Conservation (phyloP, 2,329 filamentous ascomycete genomes). For the Trichoderma harzianum region DNA sequence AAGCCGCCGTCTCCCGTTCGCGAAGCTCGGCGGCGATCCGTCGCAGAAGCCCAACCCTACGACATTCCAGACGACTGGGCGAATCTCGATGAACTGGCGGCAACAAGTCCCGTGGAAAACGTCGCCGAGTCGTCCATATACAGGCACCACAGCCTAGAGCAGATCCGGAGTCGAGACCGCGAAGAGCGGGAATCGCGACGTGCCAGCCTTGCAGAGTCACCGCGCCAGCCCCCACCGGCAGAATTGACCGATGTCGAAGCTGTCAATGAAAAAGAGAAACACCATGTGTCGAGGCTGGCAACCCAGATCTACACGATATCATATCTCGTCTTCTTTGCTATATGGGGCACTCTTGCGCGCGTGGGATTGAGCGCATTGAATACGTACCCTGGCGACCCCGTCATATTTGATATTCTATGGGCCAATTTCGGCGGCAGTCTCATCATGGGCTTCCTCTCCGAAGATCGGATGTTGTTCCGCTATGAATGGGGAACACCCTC, state of each 20-base stretch:
- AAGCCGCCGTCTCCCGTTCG: background rate
- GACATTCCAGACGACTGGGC: conserved; percentile 32
- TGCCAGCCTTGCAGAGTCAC: conserved; percentile 20
- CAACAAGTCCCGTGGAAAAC: conserved; percentile 28
- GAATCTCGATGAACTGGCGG: conserved; percentile 43
- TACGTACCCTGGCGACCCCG: conserved; percentile 71
- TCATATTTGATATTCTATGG: conserved; percentile 76
- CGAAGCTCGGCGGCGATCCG: background rate
- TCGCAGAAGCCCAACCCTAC: conserved; percentile 17
- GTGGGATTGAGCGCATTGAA: conserved; percentile 78
- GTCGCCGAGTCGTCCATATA: conserved; percentile 17
- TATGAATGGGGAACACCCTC: conserved; percentile 57
- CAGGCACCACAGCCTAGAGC: conserved; percentile 21
- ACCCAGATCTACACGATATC: conserved; percentile 70
- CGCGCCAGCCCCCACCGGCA: background rate
- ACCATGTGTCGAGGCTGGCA: conserved; percentile 44
- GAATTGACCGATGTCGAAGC: background rate
- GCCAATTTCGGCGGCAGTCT: conserved; percentile 80
- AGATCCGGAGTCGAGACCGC: conserved; percentile 16
- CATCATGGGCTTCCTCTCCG: conserved; percentile 79
- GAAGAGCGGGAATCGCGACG: conserved; percentile 18
- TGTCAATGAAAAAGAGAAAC: conserved; percentile 9
- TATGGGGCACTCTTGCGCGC: conserved; percentile 79
- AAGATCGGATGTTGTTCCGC: conserved; percentile 73
- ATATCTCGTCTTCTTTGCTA: conserved; percentile 80